Percentiles rank a stretch among this genome's conserved stretches.
These are phyloP conservation scores for Patellifolia procumbens DNA, from an alignment of 179 eudicot species.

Conservation along the genomic window DNA sequence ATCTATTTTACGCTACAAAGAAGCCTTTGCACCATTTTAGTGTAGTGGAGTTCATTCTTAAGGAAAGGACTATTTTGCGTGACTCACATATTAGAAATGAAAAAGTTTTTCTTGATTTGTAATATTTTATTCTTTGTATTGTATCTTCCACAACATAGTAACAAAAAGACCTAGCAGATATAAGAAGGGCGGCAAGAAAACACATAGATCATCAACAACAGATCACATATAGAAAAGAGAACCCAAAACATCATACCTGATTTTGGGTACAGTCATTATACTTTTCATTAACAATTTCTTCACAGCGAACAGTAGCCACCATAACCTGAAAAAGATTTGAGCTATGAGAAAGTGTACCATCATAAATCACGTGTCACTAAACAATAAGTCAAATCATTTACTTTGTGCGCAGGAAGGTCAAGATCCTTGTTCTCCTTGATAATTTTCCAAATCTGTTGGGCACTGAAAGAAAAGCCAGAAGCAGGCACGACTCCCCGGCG, in stretches of 20 bases:
- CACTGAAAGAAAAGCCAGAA: conserved; percentile 93
- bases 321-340: conserved; percentile 59
- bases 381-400: conserved; percentile 22
- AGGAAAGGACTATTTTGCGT: too few relatives aligned
- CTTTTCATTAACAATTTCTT: conserved; percentile 92
- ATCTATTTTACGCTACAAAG: too few relatives aligned
- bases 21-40: too few relatives aligned
- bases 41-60: too few relatives aligned
- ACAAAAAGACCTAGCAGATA: background rate
- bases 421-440: conserved; percentile 97
- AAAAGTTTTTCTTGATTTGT: too few relatives aligned
- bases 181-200: conserved; percentile 8
- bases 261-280: conserved; percentile 57
- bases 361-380: background rate
- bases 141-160: too few relatives aligned
- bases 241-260: conserved; percentile 49
- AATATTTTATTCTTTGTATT: too few relatives aligned
- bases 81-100: too few relatives aligned
- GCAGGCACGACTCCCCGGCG: conserved; percentile 97
- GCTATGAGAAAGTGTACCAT: background rate
- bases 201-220: background rate
- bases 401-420: conserved; percentile 99
- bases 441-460: conserved; percentile 87
- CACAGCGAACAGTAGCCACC: conserved; percentile 99
- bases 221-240: background rate